Base-by-base conservation (phyloP, 495 filamentous ascomycete genomes). In the Penicillium arizonense region DNA sequence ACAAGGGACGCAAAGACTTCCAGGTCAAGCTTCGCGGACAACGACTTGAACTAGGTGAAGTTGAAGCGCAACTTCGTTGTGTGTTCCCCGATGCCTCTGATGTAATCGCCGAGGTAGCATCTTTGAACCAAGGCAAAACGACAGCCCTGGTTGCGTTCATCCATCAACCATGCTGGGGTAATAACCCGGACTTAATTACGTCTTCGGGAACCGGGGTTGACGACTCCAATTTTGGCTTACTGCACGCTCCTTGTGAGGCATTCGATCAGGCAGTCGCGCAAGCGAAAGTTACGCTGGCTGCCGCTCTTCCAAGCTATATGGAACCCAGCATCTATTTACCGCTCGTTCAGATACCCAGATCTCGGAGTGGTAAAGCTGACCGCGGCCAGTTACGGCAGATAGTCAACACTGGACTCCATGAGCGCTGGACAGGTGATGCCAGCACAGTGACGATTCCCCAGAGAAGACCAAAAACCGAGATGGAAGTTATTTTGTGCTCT, bases 11-110 rank as follows among this genome's bases (percentile, higher is more conserved):
- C 23, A 53, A 44, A 34, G 51, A 53, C 32, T 37, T 36, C 12
- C 51, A 47, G 28, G 44, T 53, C 20, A 53, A 53, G 26, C 51
- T 53, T 4, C 44, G 40, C 20, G 51, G 51, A 5, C 51, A 53
- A 24, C 42, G 42, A 13, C 24, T 53, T 28, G 51, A 53, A 16
- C 43, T 53, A 23, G 36, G 43, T 14, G 51, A 53, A 14, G 40
- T 53, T 21, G 51, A 53, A 18, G 20, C n/a, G 14, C 30, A 35
- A 2, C 20, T 47, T 20, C 30, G n/a, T 20, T 18, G 6, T 3
- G 11, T n/a, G 3, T 36, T 47, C 23, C 18, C 33, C 33, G 18
- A 23, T 16, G 44, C 44, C 13, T 36, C 20, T 9, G 30, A 47
- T 9, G 44, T 38, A 8, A 35, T 47, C 5, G 44, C 44, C 33